Evolutionary conservation across 768 basidiomycete genomes (phyloP).

Genomic region (Tulasnella sp.): DNA sequence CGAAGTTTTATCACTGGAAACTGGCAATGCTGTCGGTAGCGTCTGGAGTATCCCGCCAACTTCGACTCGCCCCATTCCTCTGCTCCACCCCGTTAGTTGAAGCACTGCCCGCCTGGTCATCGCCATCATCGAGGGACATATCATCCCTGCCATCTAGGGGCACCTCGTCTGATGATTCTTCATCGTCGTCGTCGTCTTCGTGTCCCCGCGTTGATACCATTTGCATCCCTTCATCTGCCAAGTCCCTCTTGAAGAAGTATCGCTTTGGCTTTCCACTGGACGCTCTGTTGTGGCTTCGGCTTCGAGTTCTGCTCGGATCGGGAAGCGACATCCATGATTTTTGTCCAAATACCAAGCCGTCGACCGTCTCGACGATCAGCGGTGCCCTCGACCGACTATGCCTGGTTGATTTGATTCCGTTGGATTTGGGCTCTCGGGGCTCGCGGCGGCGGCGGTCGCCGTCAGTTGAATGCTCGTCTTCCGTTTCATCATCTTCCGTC

Average conservation of each 20-base stretch:
- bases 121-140: background rate
- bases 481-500: slow-evolving; percentile 14
- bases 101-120: background rate
- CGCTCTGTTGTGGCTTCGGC: background rate
- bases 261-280: slow-evolving; percentile 12
- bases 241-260: slow-evolving; percentile 13
- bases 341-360: slow-evolving; percentile 14
- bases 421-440: background rate
- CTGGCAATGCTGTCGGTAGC: background rate
- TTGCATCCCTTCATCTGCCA: background rate
- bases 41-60: background rate
- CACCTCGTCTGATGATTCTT: background rate
- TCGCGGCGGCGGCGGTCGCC: background rate
- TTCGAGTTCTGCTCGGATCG: background rate
- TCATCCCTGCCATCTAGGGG: background rate
- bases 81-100: background rate
- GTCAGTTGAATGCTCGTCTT: slow-evolving; percentile 7
- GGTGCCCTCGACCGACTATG: background rate
- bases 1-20: background rate
- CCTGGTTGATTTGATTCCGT: background rate
- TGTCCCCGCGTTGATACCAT: background rate
- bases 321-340: slow-evolving; percentile 12
- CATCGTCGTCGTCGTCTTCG: background rate
- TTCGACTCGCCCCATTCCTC: background rate
- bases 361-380: slow-evolving; percentile 4